phyloP scores from a whole-genome alignment of 176 grass and related monocot genomes.

The Leersia perrieri region DNA sequence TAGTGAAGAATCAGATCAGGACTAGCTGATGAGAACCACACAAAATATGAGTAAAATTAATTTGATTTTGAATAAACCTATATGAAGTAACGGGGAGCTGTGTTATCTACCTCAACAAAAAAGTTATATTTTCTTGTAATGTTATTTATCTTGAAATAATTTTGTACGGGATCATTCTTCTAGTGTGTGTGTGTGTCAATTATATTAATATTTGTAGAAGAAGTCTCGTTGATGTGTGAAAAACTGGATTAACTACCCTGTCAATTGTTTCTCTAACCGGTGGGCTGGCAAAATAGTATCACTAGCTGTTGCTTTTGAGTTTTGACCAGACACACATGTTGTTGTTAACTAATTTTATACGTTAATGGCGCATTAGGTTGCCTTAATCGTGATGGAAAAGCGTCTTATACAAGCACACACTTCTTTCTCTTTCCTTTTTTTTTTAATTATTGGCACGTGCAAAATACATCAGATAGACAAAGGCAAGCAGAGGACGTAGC shows the following conservation, averaged over 20 bases:
- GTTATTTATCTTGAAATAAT: no score
- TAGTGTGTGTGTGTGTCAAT: no score
- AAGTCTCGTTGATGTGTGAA: background rate
- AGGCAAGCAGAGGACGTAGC: background rate
- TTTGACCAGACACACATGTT: background rate
- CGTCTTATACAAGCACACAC: background rate
- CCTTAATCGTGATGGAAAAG: background rate
- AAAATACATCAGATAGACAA: background rate
- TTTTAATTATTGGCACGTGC: background rate
- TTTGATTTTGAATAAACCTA: background rate
- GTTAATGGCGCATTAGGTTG: background rate
- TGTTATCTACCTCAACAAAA: background rate
- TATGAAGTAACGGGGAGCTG: no score
- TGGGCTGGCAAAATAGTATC: background rate
- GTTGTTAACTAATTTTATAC: background rate
- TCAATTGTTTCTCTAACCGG: background rate
- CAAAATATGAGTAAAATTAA: background rate
- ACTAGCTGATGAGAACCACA: background rate
- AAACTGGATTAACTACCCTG: background rate
- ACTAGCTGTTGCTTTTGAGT: background rate
- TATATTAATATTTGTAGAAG: background rate
- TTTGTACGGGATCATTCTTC: no score
- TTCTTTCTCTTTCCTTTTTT: background rate
- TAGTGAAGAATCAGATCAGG: background rate
- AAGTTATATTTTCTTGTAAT: no score